Evolutionary conservation across 192 early-diverging fungal species (phyloP).

Genomic region (Haplosporangium gracile): DNA sequence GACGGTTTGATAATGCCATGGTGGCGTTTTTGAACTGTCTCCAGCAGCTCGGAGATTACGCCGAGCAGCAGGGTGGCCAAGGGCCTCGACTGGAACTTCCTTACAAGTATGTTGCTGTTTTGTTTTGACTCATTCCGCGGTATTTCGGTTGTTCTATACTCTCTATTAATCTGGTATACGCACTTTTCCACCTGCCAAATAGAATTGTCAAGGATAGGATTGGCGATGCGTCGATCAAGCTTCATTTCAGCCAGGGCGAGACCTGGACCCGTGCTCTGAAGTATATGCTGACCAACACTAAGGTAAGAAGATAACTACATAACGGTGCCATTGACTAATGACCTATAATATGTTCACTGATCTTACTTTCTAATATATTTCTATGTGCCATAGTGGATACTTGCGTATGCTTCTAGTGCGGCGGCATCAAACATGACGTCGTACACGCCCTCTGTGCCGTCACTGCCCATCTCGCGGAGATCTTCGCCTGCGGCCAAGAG

Average conservation of each 20-base stretch:
- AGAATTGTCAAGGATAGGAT: constrained; percentile 92
- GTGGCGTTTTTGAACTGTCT: constrained; percentile 92
- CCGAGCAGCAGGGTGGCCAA: constrained; percentile 65
- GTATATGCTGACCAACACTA: constrained; percentile 90
- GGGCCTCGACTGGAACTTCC: constrained; percentile 86
- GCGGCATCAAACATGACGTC: constrained; percentile 47
- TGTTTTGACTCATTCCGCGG: not conserved
- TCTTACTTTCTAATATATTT: not conserved
- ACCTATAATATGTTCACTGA: not conserved
- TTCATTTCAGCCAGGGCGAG: constrained; percentile 94
- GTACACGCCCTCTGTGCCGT: constrained; percentile 50
- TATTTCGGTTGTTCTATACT: not conserved
- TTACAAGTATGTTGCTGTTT: constrained; percentile 68
- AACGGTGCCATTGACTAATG: not conserved
- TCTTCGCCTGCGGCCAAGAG: constrained; percentile 31
- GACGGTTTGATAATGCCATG: constrained; percentile 90
- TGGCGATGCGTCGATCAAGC: constrained; percentile 82
- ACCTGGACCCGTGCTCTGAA: constrained; percentile 92
- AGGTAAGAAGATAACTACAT: constrained; percentile 43
- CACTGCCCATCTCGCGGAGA: constrained; percentile 38
- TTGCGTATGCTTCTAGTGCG: constrained; percentile 47
- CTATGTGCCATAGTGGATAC: constrained; percentile 36
- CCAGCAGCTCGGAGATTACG: constrained; percentile 88
- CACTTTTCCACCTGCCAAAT: not conserved
- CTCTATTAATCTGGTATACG: not conserved